Evolutionary conservation across 768 basidiomycete genomes (phyloP), one percentile per base, ranked within the genome.

Genomic region (Lyophyllum semitale): DNA sequence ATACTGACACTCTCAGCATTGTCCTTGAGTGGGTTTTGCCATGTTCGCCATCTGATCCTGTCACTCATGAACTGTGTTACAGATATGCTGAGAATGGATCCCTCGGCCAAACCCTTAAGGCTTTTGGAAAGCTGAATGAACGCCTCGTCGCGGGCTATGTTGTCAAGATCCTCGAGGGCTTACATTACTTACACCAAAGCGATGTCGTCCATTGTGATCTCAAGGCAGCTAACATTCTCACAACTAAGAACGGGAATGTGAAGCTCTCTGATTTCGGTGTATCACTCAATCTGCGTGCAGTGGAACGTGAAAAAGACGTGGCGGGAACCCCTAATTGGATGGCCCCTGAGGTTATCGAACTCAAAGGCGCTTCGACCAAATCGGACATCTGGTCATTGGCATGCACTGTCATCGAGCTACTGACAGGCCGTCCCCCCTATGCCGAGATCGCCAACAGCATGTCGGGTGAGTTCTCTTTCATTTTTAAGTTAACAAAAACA

Each of bases 291-390:
- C 81, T 98, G 64, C 86, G 92, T 44, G 94, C 94, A 0, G 86
- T 98, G 82, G 89, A 89, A 63, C 80, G 84, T 23, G 89, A 92
- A 66, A 88, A 91, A 67, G 91, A 90, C 62, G 89, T 93, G 25
- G 88, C 91, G 8, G 96, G 96, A 9, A 99, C 96, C 9, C 96
- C 96, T 13, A 96, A 98, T 65, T 99, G 96, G 96, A 98, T 99
- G 95, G 95, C 95, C 11, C 96, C 96, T 2, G 96, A 99, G 71
- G 92, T 98, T 48, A 98, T 99, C 58, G 89, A 94, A 68, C 82
- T 98, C 52, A 90, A 94, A 68, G 95, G 95, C 3, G 92, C 96
- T 8, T 89, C 91, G n/a, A 80, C 88, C 0, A 94, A 94, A 63
- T 89, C 92, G 25, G 95, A 97, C 67, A 95, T 97, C 29, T 97